Conservation (phyloP, 352 stramenopile species). For the Plasmopara halstedii region DNA sequence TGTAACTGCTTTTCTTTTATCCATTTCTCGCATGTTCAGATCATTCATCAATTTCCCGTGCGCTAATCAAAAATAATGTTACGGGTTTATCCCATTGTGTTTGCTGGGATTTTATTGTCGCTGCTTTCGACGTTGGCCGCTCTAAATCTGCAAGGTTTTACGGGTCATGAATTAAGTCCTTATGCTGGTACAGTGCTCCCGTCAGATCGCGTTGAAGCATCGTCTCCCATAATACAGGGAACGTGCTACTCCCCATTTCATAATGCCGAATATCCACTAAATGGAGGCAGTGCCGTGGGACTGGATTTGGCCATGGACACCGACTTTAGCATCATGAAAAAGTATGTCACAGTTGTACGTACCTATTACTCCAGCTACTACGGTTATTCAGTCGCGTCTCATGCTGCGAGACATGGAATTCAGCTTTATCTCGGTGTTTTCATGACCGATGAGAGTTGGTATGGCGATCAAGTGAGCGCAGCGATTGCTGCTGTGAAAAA, state of each 20-base stretch:
- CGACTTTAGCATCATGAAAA: slow-evolving; percentile 66
- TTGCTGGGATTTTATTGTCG: slow-evolving; percentile 5
- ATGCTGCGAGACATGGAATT: slow-evolving; percentile 37
- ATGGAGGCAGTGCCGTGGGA: slow-evolving; percentile 17
- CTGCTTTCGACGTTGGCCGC: slow-evolving; percentile 8
- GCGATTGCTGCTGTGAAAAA: slow-evolving; percentile 38
- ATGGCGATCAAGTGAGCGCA: slow-evolving; percentile 33
- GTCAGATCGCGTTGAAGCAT: slow-evolving; percentile 1
- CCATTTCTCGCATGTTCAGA: not conserved
- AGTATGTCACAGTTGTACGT: slow-evolving; percentile 46
- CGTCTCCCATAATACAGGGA: slow-evolving; percentile 23
- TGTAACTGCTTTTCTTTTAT: slow-evolving; percentile 13
- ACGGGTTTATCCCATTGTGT: not conserved
- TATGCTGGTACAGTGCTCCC: slow-evolving; percentile 6
- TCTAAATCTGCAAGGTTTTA: slow-evolving; percentile 16
- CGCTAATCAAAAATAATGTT: slow-evolving; percentile 12
- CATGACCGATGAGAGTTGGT: slow-evolving; percentile 71
- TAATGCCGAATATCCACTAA: slow-evolving; percentile 57
- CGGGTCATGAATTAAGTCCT: slow-evolving; percentile 10
- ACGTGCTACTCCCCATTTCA: slow-evolving; percentile 78
- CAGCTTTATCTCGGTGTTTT: slow-evolving; percentile 67
- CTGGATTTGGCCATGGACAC: slow-evolving; percentile 48
- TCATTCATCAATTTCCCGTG: slow-evolving; percentile 9
- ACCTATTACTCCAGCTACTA: slow-evolving; percentile 79
- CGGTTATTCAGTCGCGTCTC: slow-evolving; percentile 32